Percentiles rank a stretch among this genome's conserved stretches.
phyloP scores from a whole-genome alignment of 176 grass and related monocot species.

The Microstegium vimineum region DNA sequence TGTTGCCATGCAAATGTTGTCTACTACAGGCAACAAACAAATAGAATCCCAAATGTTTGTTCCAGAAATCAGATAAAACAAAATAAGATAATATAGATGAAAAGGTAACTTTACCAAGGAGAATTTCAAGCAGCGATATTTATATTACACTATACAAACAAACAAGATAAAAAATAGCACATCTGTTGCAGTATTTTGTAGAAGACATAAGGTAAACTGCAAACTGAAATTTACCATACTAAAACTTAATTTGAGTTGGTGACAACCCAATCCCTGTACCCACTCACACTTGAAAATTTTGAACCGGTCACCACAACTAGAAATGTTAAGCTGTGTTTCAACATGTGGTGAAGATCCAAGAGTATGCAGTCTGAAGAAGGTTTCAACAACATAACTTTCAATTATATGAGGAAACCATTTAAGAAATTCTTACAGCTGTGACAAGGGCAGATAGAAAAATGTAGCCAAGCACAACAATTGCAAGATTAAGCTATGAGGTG shows the following conservation, averaged over 20 bases:
- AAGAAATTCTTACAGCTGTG: not conserved
- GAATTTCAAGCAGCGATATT: too few species aligned
- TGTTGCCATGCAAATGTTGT: not conserved
- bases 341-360: not conserved
- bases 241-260: not conserved
- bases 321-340: not conserved
- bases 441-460: not conserved
- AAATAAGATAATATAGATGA: too few species aligned
- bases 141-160: too few species aligned
- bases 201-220: not conserved
- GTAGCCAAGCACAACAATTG: not conserved
- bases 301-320: not conserved
- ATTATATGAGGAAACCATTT: not conserved
- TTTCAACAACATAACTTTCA: not conserved
- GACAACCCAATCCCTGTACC: not conserved
- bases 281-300: not conserved
- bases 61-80: too few species aligned
- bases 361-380: not conserved
- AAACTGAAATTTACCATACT: not conserved
- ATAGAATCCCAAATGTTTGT: not conserved
- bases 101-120: too few species aligned
- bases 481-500: not conserved
- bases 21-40: not conserved
- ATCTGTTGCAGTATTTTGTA: not conserved
- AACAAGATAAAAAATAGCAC: not conserved